A percentile compares a stretch with the other conserved stretches of the same genome.
Evolutionary conservation across 2,329 filamentous ascomycete genomes (phyloP).

Genomic region (Fusarium sp.): DNA sequence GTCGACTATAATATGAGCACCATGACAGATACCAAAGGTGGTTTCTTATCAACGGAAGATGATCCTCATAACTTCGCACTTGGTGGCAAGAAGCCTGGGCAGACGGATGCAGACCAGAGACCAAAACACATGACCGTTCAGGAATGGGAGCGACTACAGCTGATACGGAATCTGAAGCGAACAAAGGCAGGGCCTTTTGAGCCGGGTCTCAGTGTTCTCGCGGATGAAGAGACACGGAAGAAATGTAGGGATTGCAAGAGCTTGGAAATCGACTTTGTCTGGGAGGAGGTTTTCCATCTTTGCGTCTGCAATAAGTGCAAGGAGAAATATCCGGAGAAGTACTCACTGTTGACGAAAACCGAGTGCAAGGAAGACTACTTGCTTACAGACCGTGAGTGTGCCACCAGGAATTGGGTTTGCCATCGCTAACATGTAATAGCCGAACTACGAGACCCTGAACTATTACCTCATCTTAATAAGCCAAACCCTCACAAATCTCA

Average conservation of each 20-base stretch:
- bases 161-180: constrained; percentile 77
- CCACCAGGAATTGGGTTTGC: not conserved
- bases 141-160: constrained; percentile 89
- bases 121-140: constrained; percentile 89
- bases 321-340: constrained; percentile 90
- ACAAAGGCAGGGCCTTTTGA: constrained; percentile 87
- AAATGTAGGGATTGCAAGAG: constrained; percentile 86
- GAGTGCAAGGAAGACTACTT: constrained; percentile 96
- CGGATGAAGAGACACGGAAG: constrained; percentile 72
- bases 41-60: constrained; percentile 90
- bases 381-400: constrained; percentile 82
- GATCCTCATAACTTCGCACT: constrained; percentile 89
- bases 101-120: constrained; percentile 64
- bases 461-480: constrained; percentile 87
- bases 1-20: constrained; percentile 98
- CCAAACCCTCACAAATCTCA: constrained; percentile 96
- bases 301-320: constrained; percentile 87
- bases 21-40: constrained; percentile 98
- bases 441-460: constrained; percentile 87
- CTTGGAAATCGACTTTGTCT: constrained; percentile 93
- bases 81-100: constrained; percentile 56
- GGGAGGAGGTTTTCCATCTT: constrained; percentile 85
- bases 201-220: constrained; percentile 83
- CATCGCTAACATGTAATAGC: constrained; percentile 60
- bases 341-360: constrained; percentile 95